Percentiles rank a stretch among this genome's conserved stretches.
Evolutionary conservation across 2,329 filamentous ascomycete species (phyloP).

Genomic region (Cytospora piceae): DNA sequence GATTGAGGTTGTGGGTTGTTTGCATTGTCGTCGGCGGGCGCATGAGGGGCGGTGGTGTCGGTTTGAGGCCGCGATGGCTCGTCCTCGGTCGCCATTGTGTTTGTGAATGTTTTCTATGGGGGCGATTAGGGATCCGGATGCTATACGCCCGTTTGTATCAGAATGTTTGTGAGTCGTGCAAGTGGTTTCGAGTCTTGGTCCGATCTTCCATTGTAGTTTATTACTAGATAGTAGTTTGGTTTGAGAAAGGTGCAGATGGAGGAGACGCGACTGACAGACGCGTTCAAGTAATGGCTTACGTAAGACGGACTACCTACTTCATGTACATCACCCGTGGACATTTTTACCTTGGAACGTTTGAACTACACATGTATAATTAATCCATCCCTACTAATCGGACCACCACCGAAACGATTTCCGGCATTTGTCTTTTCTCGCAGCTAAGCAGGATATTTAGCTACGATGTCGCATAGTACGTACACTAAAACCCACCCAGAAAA

Average conservation of each 20-base stretch:
- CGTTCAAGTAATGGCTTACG: conserved; percentile 1
- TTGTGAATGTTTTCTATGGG: not conserved
- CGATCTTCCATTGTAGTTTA: not conserved
- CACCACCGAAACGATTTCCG: not conserved
- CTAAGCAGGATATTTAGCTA: conserved; percentile 17
- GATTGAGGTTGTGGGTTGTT: conserved; percentile 13
- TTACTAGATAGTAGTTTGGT: not conserved
- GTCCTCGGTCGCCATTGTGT: conserved; percentile 24
- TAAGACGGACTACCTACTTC: not conserved
- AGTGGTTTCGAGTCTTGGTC: not conserved
- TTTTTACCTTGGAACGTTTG: not conserved
- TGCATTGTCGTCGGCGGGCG: conserved; percentile 11
- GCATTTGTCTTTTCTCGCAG: not conserved
- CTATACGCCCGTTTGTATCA: conserved; percentile 6
- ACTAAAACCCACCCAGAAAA: not conserved
- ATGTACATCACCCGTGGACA: not conserved
- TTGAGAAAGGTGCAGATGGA: not conserved
- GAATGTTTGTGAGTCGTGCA: not conserved
- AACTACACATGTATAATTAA: too few species aligned
- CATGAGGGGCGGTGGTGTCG: not conserved
- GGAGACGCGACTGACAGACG: conserved; percentile 1
- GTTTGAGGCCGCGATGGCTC: conserved; percentile 16
- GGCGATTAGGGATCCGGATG: not conserved
- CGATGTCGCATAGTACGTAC: conserved; percentile 52
- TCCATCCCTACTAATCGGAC: not conserved